Conservation (phyloP, 257 asterid species). For the Scutellaria galericulata region DNA sequence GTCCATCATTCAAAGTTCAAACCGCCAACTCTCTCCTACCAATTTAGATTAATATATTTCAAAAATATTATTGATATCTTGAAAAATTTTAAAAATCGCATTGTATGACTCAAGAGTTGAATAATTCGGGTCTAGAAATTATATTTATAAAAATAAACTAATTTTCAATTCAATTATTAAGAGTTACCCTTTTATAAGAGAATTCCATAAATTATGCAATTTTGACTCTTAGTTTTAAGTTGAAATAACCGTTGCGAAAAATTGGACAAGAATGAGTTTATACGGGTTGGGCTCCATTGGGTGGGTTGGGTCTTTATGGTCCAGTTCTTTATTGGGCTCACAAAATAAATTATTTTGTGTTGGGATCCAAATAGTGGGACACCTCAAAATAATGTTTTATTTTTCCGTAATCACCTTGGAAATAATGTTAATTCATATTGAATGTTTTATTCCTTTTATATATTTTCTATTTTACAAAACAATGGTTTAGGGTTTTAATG, state of each 20-base stretch:
- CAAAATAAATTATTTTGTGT: neutral
- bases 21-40: neutral
- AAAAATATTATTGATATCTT: neutral
- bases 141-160: neutral
- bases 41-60: neutral
- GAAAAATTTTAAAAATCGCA: neutral
- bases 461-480: no score
- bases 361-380: neutral
- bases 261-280: neutral
- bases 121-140: neutral
- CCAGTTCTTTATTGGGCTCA: slow-evolving; percentile 10
- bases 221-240: no score
- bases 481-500: no score
- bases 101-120: neutral
- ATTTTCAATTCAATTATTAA: no score
- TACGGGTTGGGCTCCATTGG: neutral
- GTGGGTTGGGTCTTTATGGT: neutral
- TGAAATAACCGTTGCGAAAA: neutral
- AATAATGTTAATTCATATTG: no score
- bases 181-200: no score
- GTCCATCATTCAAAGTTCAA: neutral
- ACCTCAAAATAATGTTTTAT: neutral
- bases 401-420: no score
- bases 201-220: no score
- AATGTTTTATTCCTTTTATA: no score